phyloP scores from a whole-genome alignment of 192 early-diverging fungal species.

The Kappamyces sp. region DNA sequence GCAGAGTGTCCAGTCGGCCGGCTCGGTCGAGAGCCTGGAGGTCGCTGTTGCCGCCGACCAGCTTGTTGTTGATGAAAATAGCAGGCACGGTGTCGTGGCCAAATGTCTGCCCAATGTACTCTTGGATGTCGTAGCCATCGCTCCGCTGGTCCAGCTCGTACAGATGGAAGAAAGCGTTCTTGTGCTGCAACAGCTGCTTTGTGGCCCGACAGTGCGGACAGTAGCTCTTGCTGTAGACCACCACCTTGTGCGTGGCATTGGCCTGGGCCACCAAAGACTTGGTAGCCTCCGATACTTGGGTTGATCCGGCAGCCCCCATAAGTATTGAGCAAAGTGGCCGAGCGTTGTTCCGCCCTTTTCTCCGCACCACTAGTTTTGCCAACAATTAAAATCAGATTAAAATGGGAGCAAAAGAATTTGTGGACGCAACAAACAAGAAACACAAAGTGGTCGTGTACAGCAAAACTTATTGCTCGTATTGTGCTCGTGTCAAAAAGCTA shows the following conservation, averaged over 20 bases:
- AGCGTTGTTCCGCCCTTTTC: no score
- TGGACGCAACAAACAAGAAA: constrained; percentile 20
- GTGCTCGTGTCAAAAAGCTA: constrained; percentile 20
- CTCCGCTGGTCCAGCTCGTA: not conserved
- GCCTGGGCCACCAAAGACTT: no score
- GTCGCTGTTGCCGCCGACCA: not conserved
- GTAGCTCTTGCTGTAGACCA: constrained; percentile 11
- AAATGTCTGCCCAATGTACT: not conserved
- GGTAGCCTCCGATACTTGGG: no score
- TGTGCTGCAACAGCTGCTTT: not conserved
- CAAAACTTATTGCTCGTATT: constrained; percentile 39
- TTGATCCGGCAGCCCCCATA: no score
- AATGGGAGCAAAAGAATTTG: constrained; percentile 16
- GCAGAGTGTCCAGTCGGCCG: not conserved
- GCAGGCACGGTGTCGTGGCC: not conserved
- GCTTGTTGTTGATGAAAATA: constrained; percentile 5
- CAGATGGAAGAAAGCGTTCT: not conserved
- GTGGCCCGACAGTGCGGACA: constrained; percentile 9
- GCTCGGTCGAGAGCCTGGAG: not conserved
- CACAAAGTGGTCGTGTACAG: constrained; percentile 27
- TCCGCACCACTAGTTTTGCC: no score
- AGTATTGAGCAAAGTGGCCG: no score
- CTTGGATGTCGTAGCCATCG: constrained; percentile 1
- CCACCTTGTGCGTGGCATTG: no score
- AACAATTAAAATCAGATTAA: no score